Evolutionary conservation across 2,329 filamentous ascomycete species (phyloP), one percentile per base, ranked within the genome.

Genomic region (Aquanectria penicillioides): DNA sequence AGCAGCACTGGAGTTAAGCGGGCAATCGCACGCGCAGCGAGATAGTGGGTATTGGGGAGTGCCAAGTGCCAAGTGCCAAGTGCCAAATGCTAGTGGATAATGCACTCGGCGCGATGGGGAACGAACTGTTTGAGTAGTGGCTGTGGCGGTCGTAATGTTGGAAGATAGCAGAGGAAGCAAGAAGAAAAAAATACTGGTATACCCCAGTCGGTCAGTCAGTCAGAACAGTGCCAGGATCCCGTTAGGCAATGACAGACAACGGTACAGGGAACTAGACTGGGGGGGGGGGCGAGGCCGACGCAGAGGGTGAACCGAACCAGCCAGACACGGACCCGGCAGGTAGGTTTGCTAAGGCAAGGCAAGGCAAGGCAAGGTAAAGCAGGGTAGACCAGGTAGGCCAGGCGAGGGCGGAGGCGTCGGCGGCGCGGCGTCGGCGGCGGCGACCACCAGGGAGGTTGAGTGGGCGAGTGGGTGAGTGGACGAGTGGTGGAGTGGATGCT

Each of bases 361-460:
- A 57, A 47, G 64, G 52, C 44, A 55, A 54, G 44, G 40, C 57
- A 59, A 41, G 47, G 26, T 49, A 63, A 28, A 37, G 34, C 43
- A 31, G 37, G 54, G 47, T 33, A 15, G 23, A 28, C 36, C 31
- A 29, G 13, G 54, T 43, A 56, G 28, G 44, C 57, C 49, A 28
- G 33, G 47, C 23, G 52, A 50, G 50, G 40, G 59, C 61, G 55
- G 63, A 61, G 61, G 57, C 57, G 57, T 62, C 61, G 59, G 64
- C 62, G 65, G 64, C 62, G 54, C 44, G 52, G 54, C 59, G 61
- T 59, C 62, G 65, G 57, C 55, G 60, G 58, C 59, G 65, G 52
- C 59, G 40, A 37, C 33, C 9, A 50, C 17, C 37, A 38, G 44
- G 22, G n/a, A n/a, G n/a, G n/a, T n/a, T 26, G 54, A 43, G 38